Base-by-base conservation (phyloP, 2,329 filamentous ascomycete genomes). In the Alternaria sp. region DNA sequence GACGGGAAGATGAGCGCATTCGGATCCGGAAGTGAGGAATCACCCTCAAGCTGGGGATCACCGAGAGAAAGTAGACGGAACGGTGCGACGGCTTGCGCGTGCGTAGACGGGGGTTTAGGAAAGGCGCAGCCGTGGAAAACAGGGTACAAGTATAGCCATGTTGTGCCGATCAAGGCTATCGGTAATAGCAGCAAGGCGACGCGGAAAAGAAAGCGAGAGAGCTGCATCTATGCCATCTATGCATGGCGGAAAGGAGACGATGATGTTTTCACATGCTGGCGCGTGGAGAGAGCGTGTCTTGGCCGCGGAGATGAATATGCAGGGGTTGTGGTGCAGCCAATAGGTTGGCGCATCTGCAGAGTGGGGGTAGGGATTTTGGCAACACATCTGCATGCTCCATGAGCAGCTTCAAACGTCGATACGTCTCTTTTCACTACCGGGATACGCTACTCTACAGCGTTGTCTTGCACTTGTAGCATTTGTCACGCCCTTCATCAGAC, bases 31-130 rank as follows among this genome's bases (percentile, higher is more conserved):
- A 97, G 89, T 7, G 92, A 93, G 2, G 91, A 93, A 75, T 97
- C 92, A 70, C 94, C 94, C 81, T 98, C 94, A 55, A 98, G 87
- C 78, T 98, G 94, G 5, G 94, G 94, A 78, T 98, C 94, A 62
- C 92, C 94, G 22, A 98, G 87, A 1, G 93, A 89, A 14, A 98
- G 89, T 3, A 98, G 87, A 59, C 94, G 87, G 74, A 98, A 97
- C 0, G 93, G 92, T 4, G 93, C 92, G 62, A 73, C 32, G 32
- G 53, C 22, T 22, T 59, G 53, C 18, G 54, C 28, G 30, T 59
- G 51, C 10, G 62, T 44, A 5, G 59, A n/a, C 16, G 67, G 62
- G 11, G 68, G 70, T 27, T 57, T 28, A 6, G 94, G 92, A 79
- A 97, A 98, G 38, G 86, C 89, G 83, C 94, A 98, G 73, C 87